These are phyloP conservation scores for Sphaerulina musiva DNA, from an alignment of 2,329 filamentous ascomycete species.

Conservation along the genomic window DNA sequence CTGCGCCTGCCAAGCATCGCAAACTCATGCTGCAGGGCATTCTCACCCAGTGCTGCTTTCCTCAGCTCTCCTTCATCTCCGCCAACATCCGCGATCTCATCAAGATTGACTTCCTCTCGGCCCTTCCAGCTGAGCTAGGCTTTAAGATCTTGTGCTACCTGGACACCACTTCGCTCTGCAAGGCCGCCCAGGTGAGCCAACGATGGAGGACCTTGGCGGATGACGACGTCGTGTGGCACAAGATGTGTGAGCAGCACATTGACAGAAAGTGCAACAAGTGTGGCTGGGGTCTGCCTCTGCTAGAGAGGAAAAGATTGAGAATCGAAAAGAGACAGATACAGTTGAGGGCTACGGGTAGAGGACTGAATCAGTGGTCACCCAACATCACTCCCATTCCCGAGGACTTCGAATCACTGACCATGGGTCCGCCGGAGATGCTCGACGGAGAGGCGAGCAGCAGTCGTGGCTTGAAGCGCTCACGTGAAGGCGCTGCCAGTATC, in stretches of 20 bases:
- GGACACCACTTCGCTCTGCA: constrained; percentile 89
- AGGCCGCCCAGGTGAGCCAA: constrained; percentile 87
- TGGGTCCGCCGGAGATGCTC: constrained; percentile 7
- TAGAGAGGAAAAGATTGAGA: constrained; percentile 80
- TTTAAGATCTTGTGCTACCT: constrained; percentile 91
- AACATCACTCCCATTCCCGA: constrained; percentile 46
- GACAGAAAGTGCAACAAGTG: constrained; percentile 91
- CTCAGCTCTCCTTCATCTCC: constrained; percentile 88
- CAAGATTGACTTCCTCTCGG: constrained; percentile 91
- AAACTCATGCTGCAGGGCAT: constrained; percentile 96
- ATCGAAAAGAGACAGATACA: constrained; percentile 83
- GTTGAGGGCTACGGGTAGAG: constrained; percentile 56
- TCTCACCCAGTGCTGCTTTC: constrained; percentile 93
- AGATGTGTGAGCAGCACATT: constrained; percentile 97
- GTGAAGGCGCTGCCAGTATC: constrained; percentile 17
- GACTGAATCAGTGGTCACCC: constrained; percentile 49
- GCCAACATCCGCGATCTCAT: constrained; percentile 88
- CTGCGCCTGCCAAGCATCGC: constrained; percentile 85
- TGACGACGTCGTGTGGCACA: constrained; percentile 95
- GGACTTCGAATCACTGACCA: constrained; percentile 5
- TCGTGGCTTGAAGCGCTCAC: constrained; percentile 19
- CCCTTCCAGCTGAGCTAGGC: constrained; percentile 80
- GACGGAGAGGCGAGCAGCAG: constrained; percentile 6
- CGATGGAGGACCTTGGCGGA: constrained; percentile 87
- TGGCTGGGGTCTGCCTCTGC: constrained; percentile 83